Evolutionary conservation across 352 stramenopile species (phyloP).

Genomic region (Phytopythium helicoides): DNA sequence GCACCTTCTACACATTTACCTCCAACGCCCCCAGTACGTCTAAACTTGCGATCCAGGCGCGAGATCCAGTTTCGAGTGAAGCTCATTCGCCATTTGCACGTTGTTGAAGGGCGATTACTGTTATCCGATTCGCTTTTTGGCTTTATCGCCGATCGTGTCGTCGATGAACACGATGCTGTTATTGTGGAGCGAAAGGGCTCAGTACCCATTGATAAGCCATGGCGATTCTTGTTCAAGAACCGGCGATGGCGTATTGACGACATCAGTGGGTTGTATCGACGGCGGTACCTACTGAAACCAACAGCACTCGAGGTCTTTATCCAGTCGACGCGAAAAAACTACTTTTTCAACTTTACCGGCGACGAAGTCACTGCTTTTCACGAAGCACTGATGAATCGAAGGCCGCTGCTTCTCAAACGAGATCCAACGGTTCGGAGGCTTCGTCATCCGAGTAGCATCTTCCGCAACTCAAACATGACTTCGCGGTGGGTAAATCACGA

Average conservation of each 20-base stretch:
- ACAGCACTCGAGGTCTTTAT: constrained; percentile 83
- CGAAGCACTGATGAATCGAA: constrained; percentile 56
- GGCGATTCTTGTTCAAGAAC: constrained; percentile 74
- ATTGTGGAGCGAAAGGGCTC: constrained; percentile 50
- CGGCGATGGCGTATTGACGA: constrained; percentile 72
- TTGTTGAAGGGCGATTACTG: constrained; percentile 62
- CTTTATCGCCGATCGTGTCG: constrained; percentile 63
- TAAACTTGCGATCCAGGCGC: constrained; percentile 3
- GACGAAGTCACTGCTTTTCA: constrained; percentile 62
- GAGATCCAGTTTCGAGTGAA: constrained; percentile 50
- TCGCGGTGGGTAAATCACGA: constrained; percentile 76
- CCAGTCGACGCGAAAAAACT: constrained; percentile 80
- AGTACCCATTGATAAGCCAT: constrained; percentile 34
- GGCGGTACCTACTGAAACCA: constrained; percentile 80
- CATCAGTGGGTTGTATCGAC: constrained; percentile 60
- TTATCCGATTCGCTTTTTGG: constrained; percentile 50
- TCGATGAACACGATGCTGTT: constrained; percentile 72
- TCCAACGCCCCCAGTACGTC: not conserved
- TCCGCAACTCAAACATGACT: constrained; percentile 74
- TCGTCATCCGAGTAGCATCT: constrained; percentile 76
- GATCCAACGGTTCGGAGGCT: constrained; percentile 75
- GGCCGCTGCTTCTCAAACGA: constrained; percentile 58
- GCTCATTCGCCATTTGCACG: constrained; percentile 72
- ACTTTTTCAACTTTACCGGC: constrained; percentile 75
- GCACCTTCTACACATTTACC: not conserved